Evolutionary conservation across 495 filamentous ascomycete genomes (phyloP), one percentile per base, ranked within the genome.

Genomic region (Annulohypoxylon maeteangense): DNA sequence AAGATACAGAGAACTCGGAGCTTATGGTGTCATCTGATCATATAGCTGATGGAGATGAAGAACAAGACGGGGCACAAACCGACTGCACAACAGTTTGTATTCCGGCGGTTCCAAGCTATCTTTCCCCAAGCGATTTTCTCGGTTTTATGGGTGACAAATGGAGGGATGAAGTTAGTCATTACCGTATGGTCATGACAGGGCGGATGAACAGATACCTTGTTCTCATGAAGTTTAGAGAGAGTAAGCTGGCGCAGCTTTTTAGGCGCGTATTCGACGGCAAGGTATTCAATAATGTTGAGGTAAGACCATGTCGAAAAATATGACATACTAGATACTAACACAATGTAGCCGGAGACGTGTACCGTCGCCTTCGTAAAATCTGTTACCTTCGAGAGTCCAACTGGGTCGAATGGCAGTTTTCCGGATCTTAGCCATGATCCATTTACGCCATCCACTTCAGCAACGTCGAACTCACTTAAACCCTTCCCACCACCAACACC

Each of bases 281-380:
- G 81, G 88, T 93, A 1, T 99, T 98, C 74, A 95, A 97, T 76
- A 92, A 88, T 64, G 93, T 97, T 83, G 95, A 97, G 89, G 93
- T 94, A 83, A 76, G 87, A 82, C 47, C 55, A 45, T 32, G 34
- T 53, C 29, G 32, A 59, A 55, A 5, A 8, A 11, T 62, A 25
- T 11, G 38, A 11, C n/a, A 48, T 34, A 57, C 11, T 31, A 0
- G 25, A 48, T 1, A 67, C 77, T 82, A 62, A 81, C 18, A 62
- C 38, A 29, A 47, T 32, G 34, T 68, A 97, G 93, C 93, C 95
- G 36, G 96, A 99, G 80, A 94, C 93, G 42, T 98, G 95, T 79
- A 96, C 97, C 81, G 93, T 98, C 36, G 91, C 95, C 0, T 98
- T 96, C 78, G 90, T 99, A 79, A 97, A 95, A 75, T 92, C 93